Percentiles rank a stretch among this genome's conserved stretches.
phyloP scores from a whole-genome alignment of 129 eudicot species.

The Kitagawia praeruptora region DNA sequence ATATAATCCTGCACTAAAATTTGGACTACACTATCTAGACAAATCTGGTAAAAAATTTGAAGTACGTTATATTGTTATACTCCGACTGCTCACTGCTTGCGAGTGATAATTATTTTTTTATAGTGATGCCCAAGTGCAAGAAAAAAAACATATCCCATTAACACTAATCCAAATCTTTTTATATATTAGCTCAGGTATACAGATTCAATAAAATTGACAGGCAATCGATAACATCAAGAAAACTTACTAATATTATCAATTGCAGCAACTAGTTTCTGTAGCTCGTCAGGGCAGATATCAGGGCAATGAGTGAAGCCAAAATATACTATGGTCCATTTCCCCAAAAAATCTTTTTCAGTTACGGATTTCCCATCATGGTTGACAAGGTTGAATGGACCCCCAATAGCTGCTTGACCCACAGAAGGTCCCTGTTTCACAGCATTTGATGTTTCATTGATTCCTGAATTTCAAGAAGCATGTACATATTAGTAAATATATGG shows the following conservation, averaged over 20 bases:
- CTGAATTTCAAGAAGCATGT: conserved; percentile 22
- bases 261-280: conserved; percentile 77
- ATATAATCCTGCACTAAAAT: background rate
- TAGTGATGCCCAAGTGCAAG: background rate
- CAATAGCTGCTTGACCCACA: conserved; percentile 87
- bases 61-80: background rate
- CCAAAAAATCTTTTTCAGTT: conserved; percentile 68
- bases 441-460: conserved; percentile 49
- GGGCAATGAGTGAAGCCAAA: conserved; percentile 97
- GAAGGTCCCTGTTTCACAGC: conserved; percentile 83
- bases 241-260: conserved; percentile 83
- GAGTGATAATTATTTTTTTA: too few species aligned
- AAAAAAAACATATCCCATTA: background rate
- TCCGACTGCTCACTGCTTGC: background rate
- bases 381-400: conserved; percentile 83
- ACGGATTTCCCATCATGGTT: conserved; percentile 84
- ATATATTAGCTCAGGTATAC: background rate
- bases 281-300: conserved; percentile 95
- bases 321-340: conserved; percentile 78
- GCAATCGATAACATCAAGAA: background rate
- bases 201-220: background rate
- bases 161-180: too few species aligned
- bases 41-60: background rate
- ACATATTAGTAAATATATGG: background rate
- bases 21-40: background rate